Base-by-base conservation (phyloP, 352 stramenopile species). In the Thalassiosira sp. region DNA sequence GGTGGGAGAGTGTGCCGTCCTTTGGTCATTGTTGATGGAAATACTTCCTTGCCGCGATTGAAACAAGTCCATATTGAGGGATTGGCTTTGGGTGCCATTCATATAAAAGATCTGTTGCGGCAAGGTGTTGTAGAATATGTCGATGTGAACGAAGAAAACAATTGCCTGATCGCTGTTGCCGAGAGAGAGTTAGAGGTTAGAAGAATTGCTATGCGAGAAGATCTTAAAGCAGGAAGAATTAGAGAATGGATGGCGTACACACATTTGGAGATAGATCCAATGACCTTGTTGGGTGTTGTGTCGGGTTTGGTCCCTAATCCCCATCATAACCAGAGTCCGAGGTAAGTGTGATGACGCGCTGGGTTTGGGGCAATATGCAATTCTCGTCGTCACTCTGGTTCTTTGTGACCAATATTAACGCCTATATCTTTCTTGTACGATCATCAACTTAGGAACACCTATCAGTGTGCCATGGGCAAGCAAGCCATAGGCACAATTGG, bases 141-240 rank as follows among this genome's bases (percentile, higher is more conserved):
- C 24, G 97, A 99, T 84, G 97, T 99, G 68, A 99, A 99, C 80
- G 97, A 99, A 89, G 97, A 99, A 81, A 99, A 99, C 87, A 99
- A 99, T 68, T 99, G 97, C 81, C 88, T 99, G 42, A 97, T 99
- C 49, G 96, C 96, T 5, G 89, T 99, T 13, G 95, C 96, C 52
- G 95, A 98, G 81, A 91, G 89, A 65, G 82, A 92, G 61, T 72
- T 92, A n/a, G 83, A 88, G 49, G 61, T 85, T 43, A 81, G 84
- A 22, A 63, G 76, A 35, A 78, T 79, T 67, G 58, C 66, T 65
- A 59, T 79, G 63, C 33, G 25, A 69, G 22, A 72, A 77, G 56
- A 85, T 70, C 46, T 73, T 15, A 71, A 62, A 54, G 20, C 20
- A 18, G 71, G 68, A 49, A 51, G 54, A 66, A 68, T 35, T 22